These are phyloP conservation scores for Lipomyces mesembrius DNA, from an alignment of 805 yeast species.

Conservation along the genomic window DNA sequence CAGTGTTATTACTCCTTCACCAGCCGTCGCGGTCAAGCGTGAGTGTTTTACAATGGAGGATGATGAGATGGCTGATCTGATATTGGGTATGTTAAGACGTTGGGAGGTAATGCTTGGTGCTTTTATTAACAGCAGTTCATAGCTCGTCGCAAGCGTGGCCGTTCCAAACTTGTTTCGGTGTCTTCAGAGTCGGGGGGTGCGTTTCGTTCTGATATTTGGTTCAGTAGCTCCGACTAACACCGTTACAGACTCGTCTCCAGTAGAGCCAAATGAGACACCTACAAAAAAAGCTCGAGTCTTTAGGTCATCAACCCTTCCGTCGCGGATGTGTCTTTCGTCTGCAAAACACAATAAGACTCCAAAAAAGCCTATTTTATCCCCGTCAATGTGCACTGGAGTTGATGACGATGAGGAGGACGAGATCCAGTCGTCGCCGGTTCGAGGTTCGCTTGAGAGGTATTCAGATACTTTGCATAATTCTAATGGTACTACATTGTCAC, in stretches of 20 bases:
- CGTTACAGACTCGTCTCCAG: neutral
- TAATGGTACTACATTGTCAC: conserved; percentile 5
- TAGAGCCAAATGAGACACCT: conserved; percentile 2
- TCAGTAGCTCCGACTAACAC: neutral
- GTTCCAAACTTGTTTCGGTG: neutral
- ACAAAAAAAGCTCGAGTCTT: neutral
- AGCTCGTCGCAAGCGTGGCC: conserved; percentile 1
- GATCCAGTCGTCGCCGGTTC: conserved; percentile 9
- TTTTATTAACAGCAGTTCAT: neutral
- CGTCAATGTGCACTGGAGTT: neutral
- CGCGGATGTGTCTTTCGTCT: neutral
- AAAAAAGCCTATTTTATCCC: neutral
- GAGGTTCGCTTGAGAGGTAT: conserved; percentile 10
- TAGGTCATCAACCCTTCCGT: neutral
- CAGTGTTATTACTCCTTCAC: neutral
- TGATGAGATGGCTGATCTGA: neutral
- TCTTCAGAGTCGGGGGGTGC: neutral
- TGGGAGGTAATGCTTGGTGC: neutral
- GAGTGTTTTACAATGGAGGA: neutral
- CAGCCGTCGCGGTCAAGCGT: neutral
- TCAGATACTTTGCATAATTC: conserved; percentile 5
- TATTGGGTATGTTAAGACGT: neutral
- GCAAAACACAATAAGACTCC: neutral
- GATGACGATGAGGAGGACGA: conserved; percentile 15
- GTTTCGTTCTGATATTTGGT: neutral